Conservation (phyloP, 768 basidiomycete species). For the Leccinum longicurvipes region DNA sequence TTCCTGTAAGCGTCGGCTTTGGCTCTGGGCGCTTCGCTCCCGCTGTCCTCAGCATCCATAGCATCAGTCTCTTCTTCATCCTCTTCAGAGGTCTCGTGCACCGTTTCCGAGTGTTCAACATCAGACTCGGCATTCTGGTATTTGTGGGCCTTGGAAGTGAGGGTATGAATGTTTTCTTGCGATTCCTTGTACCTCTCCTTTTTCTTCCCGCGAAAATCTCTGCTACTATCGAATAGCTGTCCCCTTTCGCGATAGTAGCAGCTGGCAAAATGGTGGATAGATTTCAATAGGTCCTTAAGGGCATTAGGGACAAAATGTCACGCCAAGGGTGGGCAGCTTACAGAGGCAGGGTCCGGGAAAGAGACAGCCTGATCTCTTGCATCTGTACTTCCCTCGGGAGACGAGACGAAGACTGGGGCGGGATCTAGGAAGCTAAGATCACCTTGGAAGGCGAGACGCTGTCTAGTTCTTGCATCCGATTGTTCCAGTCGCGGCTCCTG, state of each 20-base stretch:
- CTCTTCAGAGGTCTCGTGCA: conserved; percentile 14
- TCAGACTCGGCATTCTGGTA: conserved; percentile 3
- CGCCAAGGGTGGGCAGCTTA: conserved; percentile 28
- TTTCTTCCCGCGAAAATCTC: conserved; percentile 43
- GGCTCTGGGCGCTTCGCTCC: neutral
- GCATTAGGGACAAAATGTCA: conserved; percentile 7
- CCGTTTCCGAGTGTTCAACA: conserved; percentile 11
- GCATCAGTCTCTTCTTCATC: conserved; percentile 15
- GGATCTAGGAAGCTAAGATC: conserved; percentile 56
- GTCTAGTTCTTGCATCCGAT: conserved; percentile 31
- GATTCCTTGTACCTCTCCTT: conserved; percentile 28
- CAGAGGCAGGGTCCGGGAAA: conserved; percentile 47
- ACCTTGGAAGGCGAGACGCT: conserved; percentile 43
- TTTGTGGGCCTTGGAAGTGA: conserved; percentile 10
- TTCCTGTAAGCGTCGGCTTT: conserved; percentile 15
- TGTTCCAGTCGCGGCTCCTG: conserved; percentile 14
- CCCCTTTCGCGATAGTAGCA: conserved; percentile 61
- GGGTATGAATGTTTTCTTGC: conserved; percentile 21
- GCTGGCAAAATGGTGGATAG: conserved; percentile 49
- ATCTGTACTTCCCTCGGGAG: conserved; percentile 8
- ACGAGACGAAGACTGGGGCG: conserved; percentile 12
- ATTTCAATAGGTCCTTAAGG: conserved; percentile 49
- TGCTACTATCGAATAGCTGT: conserved; percentile 51
- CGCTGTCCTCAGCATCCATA: conserved; percentile 6
- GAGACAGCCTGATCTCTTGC: conserved; percentile 10